Evolutionary conservation across 1,284 basidiomycete genomes (phyloP), one percentile per base, ranked within the genome.

Genomic region (Heimioporus retisporus): DNA sequence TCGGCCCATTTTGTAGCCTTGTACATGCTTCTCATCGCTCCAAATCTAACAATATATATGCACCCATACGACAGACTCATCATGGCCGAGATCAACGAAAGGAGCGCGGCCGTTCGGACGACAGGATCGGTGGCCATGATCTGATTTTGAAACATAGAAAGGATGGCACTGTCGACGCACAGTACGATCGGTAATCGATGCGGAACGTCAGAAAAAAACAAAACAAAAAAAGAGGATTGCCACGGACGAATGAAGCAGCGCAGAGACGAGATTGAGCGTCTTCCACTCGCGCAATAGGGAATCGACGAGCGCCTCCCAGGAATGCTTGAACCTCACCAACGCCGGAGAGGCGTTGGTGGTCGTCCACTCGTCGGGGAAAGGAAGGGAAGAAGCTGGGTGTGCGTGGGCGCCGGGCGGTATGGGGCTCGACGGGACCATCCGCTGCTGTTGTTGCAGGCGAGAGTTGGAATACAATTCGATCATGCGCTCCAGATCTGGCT

Each of bases 61-160:
- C 92, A 93, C 0, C 93, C 93, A 77, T 90, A 94, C 3, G 85
- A 87, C 48, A 94, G 79, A 69, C 90, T 92, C 88, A 93, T 91
- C 68, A 93, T 73, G 1, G 90, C 89, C 63, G 87, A 92, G 1
- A 90, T 83, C 35, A 94, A 79, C 0, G 92, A 92, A 40, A 93
- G 75, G 18, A 93, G 79, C 0, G 92, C 90, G 2, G 88, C 81
- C 4, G 89, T 92, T 53, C 92, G 85, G 10, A 88, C 91, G 18
- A 93, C 67, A 0, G 92, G 89, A 71, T 93, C 90, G 16, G 82
- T 78, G 0, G 85, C 85, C 7, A 89, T 90, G 48, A 83, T 80
- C 1, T 83, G 82, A 25, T 87, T 86, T 75, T 94, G 93, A 69
- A 94, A 93, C 77, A 93, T 87, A 2, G 92, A 89, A 50, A 94